Base-by-base conservation (phyloP, 2,329 filamentous ascomycete species). In the Gnomoniopsis sp. region DNA sequence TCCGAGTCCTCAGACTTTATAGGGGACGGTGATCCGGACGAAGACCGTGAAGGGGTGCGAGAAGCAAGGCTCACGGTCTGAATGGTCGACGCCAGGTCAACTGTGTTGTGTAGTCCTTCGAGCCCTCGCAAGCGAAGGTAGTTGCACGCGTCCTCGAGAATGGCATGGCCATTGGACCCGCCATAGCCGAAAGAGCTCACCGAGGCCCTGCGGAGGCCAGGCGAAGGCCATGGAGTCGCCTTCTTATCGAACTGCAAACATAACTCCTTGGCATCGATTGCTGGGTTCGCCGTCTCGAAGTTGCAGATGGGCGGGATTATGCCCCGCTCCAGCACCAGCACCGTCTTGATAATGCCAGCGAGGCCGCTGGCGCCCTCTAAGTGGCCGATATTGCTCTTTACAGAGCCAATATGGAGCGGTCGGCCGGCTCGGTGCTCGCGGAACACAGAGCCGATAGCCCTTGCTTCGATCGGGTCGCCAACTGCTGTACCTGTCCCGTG, bases 391-490 rank as follows among this genome's bases (percentile, higher is more conserved):
- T 53, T 53, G 3, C 19, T 26, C 22, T 53, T 53, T 6, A 57
- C 55, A 0, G 41, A 41, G 21, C 55, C 55, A 23, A 57, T 49
- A 19, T 41, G 47, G 2, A 57, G 43, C 7, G 56, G 56, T 15
- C 15, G 8, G 34, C 34, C 34, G 15, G 8, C 15, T 38, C 34
- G 34, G 41, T 58, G 43, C 30, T 49, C 15, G 33, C 49, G 49
- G 15, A 58, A 58, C 14, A 54, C 43, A 12, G 53, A 49, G 8
- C 49, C 56, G 83, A 63, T 82, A 81, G 41, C 80, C 82, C 65
- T 85, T 81, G 53, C 84, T 76, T 62, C 58, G 78, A 85, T 1
- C 69, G 75, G 0, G 59, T 62, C 60, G n/a, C 60, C 60, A 8
- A 60, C 53, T 11, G 58, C 57, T 2, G 60, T 62, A 1, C 60